Percentiles rank a stretch among this genome's conserved stretches.
These are phyloP conservation scores for Marchantia polymorpha DNA, from an alignment of 225 moss, liverwort and hornwort genomes.

Conservation along the genomic window DNA sequence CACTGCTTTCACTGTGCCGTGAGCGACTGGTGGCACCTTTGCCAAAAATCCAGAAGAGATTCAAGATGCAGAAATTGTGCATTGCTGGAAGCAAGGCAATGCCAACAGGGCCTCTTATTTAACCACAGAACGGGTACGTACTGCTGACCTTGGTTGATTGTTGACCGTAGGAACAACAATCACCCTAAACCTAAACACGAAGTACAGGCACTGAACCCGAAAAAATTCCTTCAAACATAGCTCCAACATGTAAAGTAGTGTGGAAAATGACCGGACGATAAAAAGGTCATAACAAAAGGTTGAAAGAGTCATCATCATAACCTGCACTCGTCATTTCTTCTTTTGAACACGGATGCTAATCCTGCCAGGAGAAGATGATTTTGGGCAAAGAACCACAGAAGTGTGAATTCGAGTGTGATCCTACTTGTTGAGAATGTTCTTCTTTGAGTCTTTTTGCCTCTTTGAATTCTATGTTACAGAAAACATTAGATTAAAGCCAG, in stretches of 20 bases:
- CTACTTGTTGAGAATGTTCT: conserved; percentile 79
- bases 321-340: neutral
- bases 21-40: too few species aligned
- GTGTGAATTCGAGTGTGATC: neutral
- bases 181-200: too few species aligned
- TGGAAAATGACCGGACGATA: neutral
- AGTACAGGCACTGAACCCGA: neutral
- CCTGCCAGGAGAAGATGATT: too few species aligned
- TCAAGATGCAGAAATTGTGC: too few species aligned
- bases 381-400: neutral
- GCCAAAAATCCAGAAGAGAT: too few species aligned
- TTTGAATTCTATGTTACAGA: conserved; percentile 45
- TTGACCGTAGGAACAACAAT: too few species aligned
- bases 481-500: neutral
- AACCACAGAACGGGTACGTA: too few species aligned
- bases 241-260: neutral
- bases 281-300: neutral
- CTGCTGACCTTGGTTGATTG: too few species aligned
- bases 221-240: neutral
- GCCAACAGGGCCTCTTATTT: too few species aligned
- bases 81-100: too few species aligned
- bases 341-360: neutral
- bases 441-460: conserved; percentile 65
- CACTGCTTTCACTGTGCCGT: too few species aligned
- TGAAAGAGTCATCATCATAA: neutral